A percentile compares a stretch with the other conserved stretches of the same genome.
phyloP scores from a whole-genome alignment of 768 basidiomycete genomes.

The Rhodosporidiobolus sp. region DNA sequence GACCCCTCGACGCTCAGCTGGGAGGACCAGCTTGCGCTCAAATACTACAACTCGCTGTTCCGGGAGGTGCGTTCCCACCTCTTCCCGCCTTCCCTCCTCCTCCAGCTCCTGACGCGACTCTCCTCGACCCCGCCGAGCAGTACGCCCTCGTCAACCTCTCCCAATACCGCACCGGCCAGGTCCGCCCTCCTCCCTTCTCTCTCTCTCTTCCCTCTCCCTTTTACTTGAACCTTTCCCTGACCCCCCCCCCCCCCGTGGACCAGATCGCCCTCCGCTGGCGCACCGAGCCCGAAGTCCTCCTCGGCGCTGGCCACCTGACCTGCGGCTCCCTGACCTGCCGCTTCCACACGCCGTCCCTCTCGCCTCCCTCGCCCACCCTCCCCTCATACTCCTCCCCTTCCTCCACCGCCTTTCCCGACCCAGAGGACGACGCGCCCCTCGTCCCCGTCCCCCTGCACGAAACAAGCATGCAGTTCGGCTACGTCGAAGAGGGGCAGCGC shows the following conservation, averaged over 20 bases:
- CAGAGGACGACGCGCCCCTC: constrained; percentile 12
- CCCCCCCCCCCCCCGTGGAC: background rate
- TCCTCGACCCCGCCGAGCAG: constrained; percentile 51
- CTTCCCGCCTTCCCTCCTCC: background rate
- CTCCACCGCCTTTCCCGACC: background rate
- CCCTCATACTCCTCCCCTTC: background rate
- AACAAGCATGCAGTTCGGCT: constrained; percentile 85
- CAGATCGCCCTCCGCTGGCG: constrained; percentile 91
- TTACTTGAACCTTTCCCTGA: constrained; percentile 51
- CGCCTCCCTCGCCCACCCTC: background rate
- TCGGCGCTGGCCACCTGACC: constrained; percentile 76
- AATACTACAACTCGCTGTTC: constrained; percentile 83
- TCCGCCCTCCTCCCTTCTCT: constrained; percentile 49
- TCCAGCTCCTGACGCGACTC: background rate
- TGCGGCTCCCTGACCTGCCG: constrained; percentile 86
- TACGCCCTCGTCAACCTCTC: constrained; percentile 90
- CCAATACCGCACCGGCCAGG: constrained; percentile 89
- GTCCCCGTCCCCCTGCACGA: constrained; percentile 55
- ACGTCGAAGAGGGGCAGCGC: constrained; percentile 69
- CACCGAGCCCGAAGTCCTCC: constrained; percentile 83
- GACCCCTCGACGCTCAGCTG: constrained; percentile 56
- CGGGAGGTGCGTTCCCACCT: constrained; percentile 50
- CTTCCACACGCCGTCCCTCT: constrained; percentile 57
- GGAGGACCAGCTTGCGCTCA: constrained; percentile 80
- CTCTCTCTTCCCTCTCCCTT: background rate